Evolutionary conservation across 2,329 filamentous ascomycete species (phyloP).

Genomic region (Pseudogymnoascus sp.): DNA sequence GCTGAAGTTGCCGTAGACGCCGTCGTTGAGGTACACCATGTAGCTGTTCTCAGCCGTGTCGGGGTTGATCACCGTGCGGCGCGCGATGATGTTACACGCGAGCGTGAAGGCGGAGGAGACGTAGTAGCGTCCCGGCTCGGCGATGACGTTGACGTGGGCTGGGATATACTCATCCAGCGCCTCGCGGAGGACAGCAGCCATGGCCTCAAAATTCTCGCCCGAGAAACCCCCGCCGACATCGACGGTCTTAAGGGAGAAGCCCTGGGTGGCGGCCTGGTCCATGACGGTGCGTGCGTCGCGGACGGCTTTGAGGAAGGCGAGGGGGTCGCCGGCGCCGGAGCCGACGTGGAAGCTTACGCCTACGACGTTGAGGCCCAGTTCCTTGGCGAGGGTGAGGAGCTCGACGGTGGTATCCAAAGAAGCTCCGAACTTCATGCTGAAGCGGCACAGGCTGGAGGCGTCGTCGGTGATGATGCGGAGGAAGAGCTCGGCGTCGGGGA

Average conservation of each 20-base stretch:
- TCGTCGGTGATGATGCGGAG: constrained; percentile 95
- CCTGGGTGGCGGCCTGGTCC: constrained; percentile 67
- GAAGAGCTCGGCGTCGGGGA: constrained; percentile 80
- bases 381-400: constrained; percentile 70
- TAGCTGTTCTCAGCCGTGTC: constrained; percentile 60
- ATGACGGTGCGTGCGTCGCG: constrained; percentile 83
- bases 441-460: constrained; percentile 82
- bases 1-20: constrained; percentile 96
- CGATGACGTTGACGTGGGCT: constrained; percentile 69
- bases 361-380: constrained; percentile 80
- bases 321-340: constrained; percentile 89
- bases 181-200: constrained; percentile 69
- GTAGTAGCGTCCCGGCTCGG: constrained; percentile 94
- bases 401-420: constrained; percentile 71
- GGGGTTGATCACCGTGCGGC: constrained; percentile 74
- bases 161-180: constrained; percentile 88
- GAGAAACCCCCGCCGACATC: constrained; percentile 94
- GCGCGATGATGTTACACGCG: constrained; percentile 91
- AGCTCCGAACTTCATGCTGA: constrained; percentile 96
- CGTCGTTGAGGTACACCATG: constrained; percentile 97
- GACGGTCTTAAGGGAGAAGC: constrained; percentile 75
- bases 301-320: constrained; percentile 83
- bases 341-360: constrained; percentile 98
- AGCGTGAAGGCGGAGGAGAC: constrained; percentile 89
- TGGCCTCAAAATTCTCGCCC: constrained; percentile 81